Conservation (phyloP, 306 rosid species). For the Cicer cuneatum region DNA sequence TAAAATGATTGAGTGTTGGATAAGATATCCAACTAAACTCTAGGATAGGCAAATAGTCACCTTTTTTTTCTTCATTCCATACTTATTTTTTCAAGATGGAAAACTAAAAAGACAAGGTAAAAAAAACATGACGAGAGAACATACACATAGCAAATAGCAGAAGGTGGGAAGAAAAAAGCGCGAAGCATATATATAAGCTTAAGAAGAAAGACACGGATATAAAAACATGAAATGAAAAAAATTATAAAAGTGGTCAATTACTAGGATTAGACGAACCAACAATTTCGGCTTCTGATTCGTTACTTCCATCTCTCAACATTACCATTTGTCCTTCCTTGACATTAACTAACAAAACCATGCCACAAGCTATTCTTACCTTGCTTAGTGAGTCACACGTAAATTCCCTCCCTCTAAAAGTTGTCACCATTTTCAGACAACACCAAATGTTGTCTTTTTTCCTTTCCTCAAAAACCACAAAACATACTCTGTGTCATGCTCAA, state of each 20-base stretch:
- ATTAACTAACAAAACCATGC: slow-evolving; percentile 58
- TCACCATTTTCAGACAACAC: slow-evolving; percentile 41
- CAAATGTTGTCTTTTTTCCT: slow-evolving; percentile 43
- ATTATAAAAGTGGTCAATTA: slow-evolving; percentile 48
- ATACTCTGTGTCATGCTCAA: slow-evolving; percentile 52
- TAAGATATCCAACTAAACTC: background rate
- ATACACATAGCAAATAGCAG: slow-evolving; percentile 19
- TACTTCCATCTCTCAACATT: slow-evolving; percentile 58
- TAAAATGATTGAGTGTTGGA: too few species aligned
- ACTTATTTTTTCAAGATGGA: background rate
- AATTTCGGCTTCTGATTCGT: slow-evolving; percentile 72
- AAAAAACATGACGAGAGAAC: background rate
- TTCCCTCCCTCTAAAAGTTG: slow-evolving; percentile 42
- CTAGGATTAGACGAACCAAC: slow-evolving; percentile 48
- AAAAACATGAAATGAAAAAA: background rate
- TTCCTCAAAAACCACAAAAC: slow-evolving; percentile 23
- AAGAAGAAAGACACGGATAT: slow-evolving; percentile 43
- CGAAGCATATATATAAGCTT: slow-evolving; percentile 32
- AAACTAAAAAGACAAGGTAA: background rate
- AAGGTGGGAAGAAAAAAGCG: slow-evolving; percentile 27
- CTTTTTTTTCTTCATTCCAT: background rate
- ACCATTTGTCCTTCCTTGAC: slow-evolving; percentile 50
- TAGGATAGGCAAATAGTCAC: background rate
- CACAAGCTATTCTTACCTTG: slow-evolving; percentile 79
- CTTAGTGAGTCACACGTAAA: slow-evolving; percentile 49